Base-by-base conservation (phyloP, 805 yeast species). In the Hanseniaspora valbyensis region DNA sequence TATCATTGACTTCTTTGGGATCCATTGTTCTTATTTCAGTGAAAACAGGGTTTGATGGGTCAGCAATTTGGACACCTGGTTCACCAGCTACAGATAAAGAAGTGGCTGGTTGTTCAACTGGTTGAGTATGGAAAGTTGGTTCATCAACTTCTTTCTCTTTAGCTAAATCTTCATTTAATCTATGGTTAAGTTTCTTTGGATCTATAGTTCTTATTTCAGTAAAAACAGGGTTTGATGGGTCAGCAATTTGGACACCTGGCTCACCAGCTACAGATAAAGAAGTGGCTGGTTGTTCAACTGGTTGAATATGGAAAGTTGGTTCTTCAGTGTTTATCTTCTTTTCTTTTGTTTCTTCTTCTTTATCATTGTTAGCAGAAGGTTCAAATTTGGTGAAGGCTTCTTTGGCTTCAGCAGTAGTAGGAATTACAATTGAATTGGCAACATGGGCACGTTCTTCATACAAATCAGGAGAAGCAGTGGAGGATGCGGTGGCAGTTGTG, bases 1-100 rank as follows among this genome's bases (percentile, higher is more conserved):
- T 66, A 44, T 64, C 75, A 57, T 82, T 82, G 56, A 83, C 70
- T 46, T 75, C 70, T 63, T 75, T 69, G 26, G 81, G 77, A 58
- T 78, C 77, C 28, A 76, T 82, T 49, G 74, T 71, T 21, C 66
- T 53, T 22, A 79, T 71, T 56, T 78, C 74, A 42, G 67, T 65
- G 60, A 87, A 82, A 44, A 79, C 95, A 53, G 75, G 69, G 58
- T 42, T 42, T n/a, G 49, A 18, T 7, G 30, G 21, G 53, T 68
- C 66, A 44, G 72, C 72, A 44, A 65, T 50, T 24, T 69, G 71
- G 55, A 72, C 76, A 3, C 71, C 61, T 41, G 80, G 78, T 64
- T 74, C 51, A 21, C 74, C 78, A 12, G 77, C 70, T 44, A 74
- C 60, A 44, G 56, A 56, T 25, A 60, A 53, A 14, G 52, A 56